Base-by-base conservation (phyloP, 108 stramenopile species). In the Nitzschia putrida region DNA sequence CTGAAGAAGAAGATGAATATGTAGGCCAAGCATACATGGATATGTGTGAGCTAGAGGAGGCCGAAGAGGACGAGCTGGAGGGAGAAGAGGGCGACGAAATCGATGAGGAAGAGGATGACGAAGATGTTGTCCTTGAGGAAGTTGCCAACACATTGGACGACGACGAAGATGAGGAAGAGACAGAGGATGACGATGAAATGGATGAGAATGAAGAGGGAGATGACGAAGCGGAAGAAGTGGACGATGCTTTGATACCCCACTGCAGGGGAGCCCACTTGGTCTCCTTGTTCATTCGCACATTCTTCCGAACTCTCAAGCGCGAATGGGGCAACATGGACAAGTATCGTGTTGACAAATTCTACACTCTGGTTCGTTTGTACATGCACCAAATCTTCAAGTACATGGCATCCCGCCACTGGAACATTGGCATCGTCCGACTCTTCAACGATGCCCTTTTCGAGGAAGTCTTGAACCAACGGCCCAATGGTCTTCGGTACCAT, bases 291-390 rank as follows among this genome's bases (percentile, higher is more conserved):
- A 71, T 95, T 53, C 64, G 80, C 38, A 91, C 92, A 20, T 94
- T 94, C 77, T 85, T 97, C 56, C 78, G 78, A 14, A 97, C 93
- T 3, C 52, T 97, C 37, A 64, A 76, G 22, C 79, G 94, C 24
- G 96, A 97, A 63, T 97, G 96, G 96, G 90, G 86, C 8, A 83
- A 84, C 55, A 88, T 97, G 73, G 96, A 97, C 74, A 92, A 95
- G 81, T 88, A 97, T 71, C 82, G 96, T 9, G 78, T 97, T 9
- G 93, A 97, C 70, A 97, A 97, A 66, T 94, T 97, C 54, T 97
- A 97, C 74, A 91, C 90, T 21, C 72, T 91, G 49, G 78, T 93
- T 52, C 84, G 96, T 39, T 64, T 84, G 34, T 84, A 89, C 76
- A 69, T 95, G 64, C 68, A 79, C 51, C 83, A 94, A 77, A 83